A percentile compares a stretch with the other conserved stretches of the same genome.
Conservation (phyloP, 2,329 filamentous ascomycete genomes). For the Monosporascus sp. region DNA sequence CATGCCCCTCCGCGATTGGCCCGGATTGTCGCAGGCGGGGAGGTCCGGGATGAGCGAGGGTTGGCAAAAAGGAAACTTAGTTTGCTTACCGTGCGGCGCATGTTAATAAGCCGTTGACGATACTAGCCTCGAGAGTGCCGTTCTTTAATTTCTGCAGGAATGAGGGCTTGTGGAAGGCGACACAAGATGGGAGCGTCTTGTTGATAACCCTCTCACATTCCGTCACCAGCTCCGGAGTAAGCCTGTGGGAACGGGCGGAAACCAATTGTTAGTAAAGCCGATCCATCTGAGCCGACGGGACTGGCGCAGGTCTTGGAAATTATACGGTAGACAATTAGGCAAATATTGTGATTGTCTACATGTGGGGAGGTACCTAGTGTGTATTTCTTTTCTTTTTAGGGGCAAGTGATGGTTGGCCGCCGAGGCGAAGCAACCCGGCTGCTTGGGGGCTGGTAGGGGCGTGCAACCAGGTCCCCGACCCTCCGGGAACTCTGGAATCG, state of each 20-base stretch:
- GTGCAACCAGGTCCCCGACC: background rate
- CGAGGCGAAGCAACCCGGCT: background rate
- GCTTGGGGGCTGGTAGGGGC: background rate
- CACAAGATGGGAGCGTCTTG: conserved; percentile 57
- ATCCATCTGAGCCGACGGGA: conserved; percentile 14
- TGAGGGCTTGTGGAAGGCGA: conserved; percentile 59
- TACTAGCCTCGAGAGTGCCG: conserved; percentile 48
- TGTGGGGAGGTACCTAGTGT: background rate
- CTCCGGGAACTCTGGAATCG: background rate
- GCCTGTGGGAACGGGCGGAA: conserved; percentile 26
- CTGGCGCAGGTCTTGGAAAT: conserved; percentile 1
- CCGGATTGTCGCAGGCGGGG: conserved; percentile 8
- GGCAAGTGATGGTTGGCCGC: background rate
- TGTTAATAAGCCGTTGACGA: conserved; percentile 54
- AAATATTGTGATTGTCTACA: background rate
- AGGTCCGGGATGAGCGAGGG: conserved; percentile 11
- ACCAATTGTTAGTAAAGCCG: conserved; percentile 18
- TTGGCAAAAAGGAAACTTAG: conserved; percentile 9
- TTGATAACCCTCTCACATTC: conserved; percentile 58
- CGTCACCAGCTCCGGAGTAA: conserved; percentile 53
- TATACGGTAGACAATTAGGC: background rate
- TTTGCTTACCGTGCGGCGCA: conserved; percentile 51
- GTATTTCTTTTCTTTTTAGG: background rate
- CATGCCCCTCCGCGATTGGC: background rate
- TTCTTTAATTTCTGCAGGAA: conserved; percentile 58